phyloP scores from a whole-genome alignment of 352 stramenopile genomes.

The Globisporangium rhizosaccharum region DNA sequence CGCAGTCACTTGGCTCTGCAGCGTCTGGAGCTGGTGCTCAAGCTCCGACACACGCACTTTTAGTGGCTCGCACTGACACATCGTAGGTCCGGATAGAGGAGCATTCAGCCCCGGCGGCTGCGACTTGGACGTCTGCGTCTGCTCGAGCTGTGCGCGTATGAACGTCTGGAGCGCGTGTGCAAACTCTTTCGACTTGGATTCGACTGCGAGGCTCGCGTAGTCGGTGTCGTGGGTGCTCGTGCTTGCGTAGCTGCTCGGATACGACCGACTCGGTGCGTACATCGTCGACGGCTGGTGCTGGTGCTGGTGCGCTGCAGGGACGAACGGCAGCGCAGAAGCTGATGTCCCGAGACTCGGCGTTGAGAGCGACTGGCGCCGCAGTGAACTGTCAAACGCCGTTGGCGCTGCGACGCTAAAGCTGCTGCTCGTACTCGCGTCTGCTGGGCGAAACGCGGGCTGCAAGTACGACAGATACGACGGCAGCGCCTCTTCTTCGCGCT shows the following conservation, averaged over 20 bases:
- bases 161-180: slow-evolving; percentile 55
- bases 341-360: slow-evolving; percentile 10
- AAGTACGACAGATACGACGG: slow-evolving; percentile 71
- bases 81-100: background rate
- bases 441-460: slow-evolving; percentile 34
- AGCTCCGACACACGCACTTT: slow-evolving; percentile 51
- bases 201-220: slow-evolving; percentile 19
- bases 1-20: slow-evolving; percentile 38
- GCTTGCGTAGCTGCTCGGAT: background rate
- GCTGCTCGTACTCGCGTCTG: background rate
- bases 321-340: slow-evolving; percentile 6
- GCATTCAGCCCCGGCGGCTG: slow-evolving; percentile 5
- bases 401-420: slow-evolving; percentile 5
- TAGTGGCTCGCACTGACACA: slow-evolving; percentile 37
- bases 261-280: background rate
- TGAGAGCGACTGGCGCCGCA: slow-evolving; percentile 9
- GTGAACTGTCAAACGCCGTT: slow-evolving; percentile 5
- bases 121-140: slow-evolving; percentile 11
- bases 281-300: background rate
- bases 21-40: slow-evolving; percentile 30
- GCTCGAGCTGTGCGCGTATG: slow-evolving; percentile 33
- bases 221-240: background rate
- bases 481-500: slow-evolving; percentile 64
- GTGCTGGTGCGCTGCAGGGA: slow-evolving; percentile 6
- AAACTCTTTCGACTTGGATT: slow-evolving; percentile 52